Evolutionary conservation across 768 basidiomycete genomes (phyloP).

Genomic region (Asterophora lycoperdoides): DNA sequence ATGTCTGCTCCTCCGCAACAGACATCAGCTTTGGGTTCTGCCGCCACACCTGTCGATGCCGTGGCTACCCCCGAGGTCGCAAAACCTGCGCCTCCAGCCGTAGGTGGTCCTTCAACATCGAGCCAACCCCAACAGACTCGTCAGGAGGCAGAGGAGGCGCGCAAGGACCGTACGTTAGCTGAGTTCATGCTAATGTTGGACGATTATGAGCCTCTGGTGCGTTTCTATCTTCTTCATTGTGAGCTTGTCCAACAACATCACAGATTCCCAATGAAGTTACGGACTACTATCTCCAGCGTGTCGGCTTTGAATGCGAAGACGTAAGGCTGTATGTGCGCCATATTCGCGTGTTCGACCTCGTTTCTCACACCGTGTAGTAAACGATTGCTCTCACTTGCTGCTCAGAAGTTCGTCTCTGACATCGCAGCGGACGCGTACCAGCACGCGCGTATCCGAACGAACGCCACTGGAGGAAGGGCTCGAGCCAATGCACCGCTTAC

Average conservation of each 20-base stretch:
- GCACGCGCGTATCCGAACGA: constrained; percentile 93
- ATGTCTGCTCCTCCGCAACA: constrained; percentile 32
- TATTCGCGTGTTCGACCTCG: not conserved
- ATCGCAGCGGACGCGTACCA: constrained; percentile 96
- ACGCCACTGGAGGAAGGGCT: constrained; percentile 70
- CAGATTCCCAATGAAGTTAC: constrained; percentile 98
- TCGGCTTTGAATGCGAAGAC: constrained; percentile 95
- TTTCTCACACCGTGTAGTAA: constrained; percentile 53
- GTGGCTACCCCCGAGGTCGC: constrained; percentile 22
- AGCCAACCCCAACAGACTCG: constrained; percentile 45
- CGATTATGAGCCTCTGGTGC: constrained; percentile 91
- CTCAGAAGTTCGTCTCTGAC: constrained; percentile 97
- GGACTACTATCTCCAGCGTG: constrained; percentile 92
- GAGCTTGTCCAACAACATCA: not conserved
- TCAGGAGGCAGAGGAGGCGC: constrained; percentile 72
- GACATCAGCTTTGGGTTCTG: constrained; percentile 25
- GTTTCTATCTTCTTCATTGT: constrained; percentile 17
- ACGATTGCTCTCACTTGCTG: constrained; percentile 89
- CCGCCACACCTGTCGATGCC: constrained; percentile 25
- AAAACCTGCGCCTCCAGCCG: constrained; percentile 21
- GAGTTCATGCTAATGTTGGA: constrained; percentile 96
- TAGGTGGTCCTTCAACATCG: constrained; percentile 27
- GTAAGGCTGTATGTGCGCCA: constrained; percentile 69
- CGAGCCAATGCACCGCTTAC: constrained; percentile 53
- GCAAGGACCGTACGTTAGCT: constrained; percentile 86